Percentiles rank a stretch among this genome's conserved stretches.
phyloP scores from a whole-genome alignment of 192 early-diverging fungal genomes.

The Lobosporangium transversale region DNA sequence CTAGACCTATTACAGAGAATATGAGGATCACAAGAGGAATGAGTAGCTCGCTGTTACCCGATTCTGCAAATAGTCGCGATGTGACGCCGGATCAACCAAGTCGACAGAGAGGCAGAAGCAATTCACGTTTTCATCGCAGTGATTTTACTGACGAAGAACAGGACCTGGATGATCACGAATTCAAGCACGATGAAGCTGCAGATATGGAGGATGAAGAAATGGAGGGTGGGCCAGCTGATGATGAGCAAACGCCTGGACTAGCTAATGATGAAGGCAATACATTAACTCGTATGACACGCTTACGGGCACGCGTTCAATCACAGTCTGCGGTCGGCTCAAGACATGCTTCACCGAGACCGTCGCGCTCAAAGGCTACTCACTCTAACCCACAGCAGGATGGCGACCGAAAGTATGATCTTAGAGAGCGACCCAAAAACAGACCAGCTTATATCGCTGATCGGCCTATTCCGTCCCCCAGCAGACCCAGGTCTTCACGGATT shows the following conservation, averaged over 20 bases:
- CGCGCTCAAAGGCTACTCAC: conserved; percentile 4
- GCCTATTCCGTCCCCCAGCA: conserved; percentile 29
- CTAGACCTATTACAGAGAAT: conserved; percentile 31
- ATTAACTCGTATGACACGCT: conserved; percentile 26
- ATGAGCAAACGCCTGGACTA: conserved; percentile 13
- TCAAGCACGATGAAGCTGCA: conserved; percentile 4
- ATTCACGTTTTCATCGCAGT: conserved; percentile 11
- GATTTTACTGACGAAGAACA: conserved; percentile 23
- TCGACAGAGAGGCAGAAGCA: conserved; percentile 1
- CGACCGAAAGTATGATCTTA: conserved; percentile 41
- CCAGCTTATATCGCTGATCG: conserved; percentile 41
- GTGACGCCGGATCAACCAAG: conserved; percentile 16
- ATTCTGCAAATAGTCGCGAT: conserved; percentile 44
- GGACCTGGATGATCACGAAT: conserved; percentile 1
- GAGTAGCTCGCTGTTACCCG: conserved; percentile 27
- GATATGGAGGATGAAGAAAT: conserved; percentile 15
- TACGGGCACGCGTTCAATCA: conserved; percentile 21
- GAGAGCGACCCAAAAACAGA: conserved; percentile 46
- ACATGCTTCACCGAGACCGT: conserved; percentile 13
- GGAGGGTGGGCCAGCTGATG: conserved; percentile 5
- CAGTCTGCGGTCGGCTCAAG: conserved; percentile 19
- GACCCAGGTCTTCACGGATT: conserved; percentile 27
- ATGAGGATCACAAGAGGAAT: conserved; percentile 54
- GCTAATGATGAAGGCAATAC: conserved; percentile 20
- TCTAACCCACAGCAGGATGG: conserved; percentile 22